Base-by-base conservation (phyloP, 2,329 filamentous ascomycete species). In the Paracoccidioides brasiliensis region DNA sequence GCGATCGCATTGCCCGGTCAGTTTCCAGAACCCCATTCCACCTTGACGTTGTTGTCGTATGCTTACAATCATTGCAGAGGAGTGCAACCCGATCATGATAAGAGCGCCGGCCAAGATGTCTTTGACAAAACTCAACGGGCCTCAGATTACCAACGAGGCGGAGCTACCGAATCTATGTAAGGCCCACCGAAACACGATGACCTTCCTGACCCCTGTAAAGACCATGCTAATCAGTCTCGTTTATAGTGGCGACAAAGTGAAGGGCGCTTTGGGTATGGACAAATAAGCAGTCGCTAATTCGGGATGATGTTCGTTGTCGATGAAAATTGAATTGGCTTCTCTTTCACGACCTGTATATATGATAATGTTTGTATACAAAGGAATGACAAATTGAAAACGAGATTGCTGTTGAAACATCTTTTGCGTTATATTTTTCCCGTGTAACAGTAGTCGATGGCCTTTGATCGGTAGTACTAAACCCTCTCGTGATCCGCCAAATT, bases 401-500 rank as follows among this genome's bases (percentile, higher is more conserved):
- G 4, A 32, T 32, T 30, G 32, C 10, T 28, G 10, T 48, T 42
- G 49, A 32, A 22, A 32, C 10, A 28, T 9, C 51, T 46, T 46
- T 53, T 37, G 40, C 32, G 59, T 52, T 35, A 22, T 22, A 22
- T 22, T 22, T 22, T 22, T 22, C 22, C 22, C 22, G 22, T 22
- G 22, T 22, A 22, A 22, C 22, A 38, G 7, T 38, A 38, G 12
- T 12, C 37, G 12, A 8, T 38, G 7, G 12, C 43, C 55, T 57
- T 55, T 12, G 12, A 38, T 38, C 37, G 12, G 7, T 38, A 22
- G 50, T 22, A 50, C 33, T 49, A 53, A 15, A 45, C 33, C 42
- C 30, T 40, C 43, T 44, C 38, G 44, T 48, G 38, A 45, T 83
- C 81, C 2, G 88, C 81, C 49, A 93, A 67, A 1, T 77, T 79